Base-by-base conservation (phyloP, 1,139 yeast genomes). In the Hansenula sp. region DNA sequence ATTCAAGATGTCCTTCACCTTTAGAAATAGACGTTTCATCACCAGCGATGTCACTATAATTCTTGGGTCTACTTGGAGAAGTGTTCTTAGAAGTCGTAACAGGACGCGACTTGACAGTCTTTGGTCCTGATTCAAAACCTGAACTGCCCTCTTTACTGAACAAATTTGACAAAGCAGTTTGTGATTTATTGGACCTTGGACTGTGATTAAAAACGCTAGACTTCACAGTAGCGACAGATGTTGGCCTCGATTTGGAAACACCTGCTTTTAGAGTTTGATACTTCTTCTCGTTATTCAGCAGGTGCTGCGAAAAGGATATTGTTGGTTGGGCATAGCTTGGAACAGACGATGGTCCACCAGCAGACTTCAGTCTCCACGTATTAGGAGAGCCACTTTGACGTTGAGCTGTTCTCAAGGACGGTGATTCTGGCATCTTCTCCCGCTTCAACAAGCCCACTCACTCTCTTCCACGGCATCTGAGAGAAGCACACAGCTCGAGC, bases 251-350 rank as follows among this genome's bases (percentile, higher is more conserved):
- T 33, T 13, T 39, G 6, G 36, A 34, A 5, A 24, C 37, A n/a
- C 46, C 46, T 27, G 46, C 46, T 27, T 37, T 43, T 11, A 43
- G 37, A 3, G 28, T 21, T 24, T 27, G 18, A 13, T 31, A 7
- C 12, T 33, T 28, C 5, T 12, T 18, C 3, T 21, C 18, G 2
- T 10, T 15, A 12, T 36, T 17, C 6, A 28, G 24, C 19, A 25
- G 7, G 10, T 44, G 47, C 18, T 42, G 42, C 11, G 28, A 30
- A 25, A 40, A 47, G 5, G 49, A 40, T 12, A 47, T 36, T 1
- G 51, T 47, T 5, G 49, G 43, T 24, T 46, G 49, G 4, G 51
- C 51, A 44, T 47, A 47, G 27, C 41, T 38, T 38, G 51, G 51
- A 19, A 28, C 13, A 33, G 2, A 12, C 16, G 12, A 17, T 12